Evolutionary conservation across 2,329 filamentous ascomycete species (phyloP).

Genomic region (Cladosporium sp.): DNA sequence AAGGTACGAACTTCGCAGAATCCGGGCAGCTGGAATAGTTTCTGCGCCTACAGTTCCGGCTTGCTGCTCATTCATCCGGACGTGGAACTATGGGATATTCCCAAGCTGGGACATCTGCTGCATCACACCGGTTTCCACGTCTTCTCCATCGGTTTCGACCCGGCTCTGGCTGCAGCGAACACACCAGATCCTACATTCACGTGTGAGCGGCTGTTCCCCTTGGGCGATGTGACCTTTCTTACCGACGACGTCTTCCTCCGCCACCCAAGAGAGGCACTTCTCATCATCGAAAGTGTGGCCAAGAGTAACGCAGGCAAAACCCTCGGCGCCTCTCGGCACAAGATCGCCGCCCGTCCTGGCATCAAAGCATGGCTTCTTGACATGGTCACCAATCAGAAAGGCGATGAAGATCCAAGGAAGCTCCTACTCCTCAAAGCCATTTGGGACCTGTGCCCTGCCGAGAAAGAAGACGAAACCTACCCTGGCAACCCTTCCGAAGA

Average conservation of each 20-base stretch:
- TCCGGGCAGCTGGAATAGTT: slow-evolving; percentile 22
- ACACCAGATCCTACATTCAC: slow-evolving; percentile 18
- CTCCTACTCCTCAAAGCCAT: slow-evolving; percentile 22
- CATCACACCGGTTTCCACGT: slow-evolving; percentile 24
- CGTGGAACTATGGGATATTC: slow-evolving; percentile 31
- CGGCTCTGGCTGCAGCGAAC: slow-evolving; percentile 11
- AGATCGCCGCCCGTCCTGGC: slow-evolving; percentile 26
- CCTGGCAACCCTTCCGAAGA: slow-evolving; percentile 15
- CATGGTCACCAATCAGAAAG: slow-evolving; percentile 14
- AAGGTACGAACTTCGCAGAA: slow-evolving; percentile 24
- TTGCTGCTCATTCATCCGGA: slow-evolving; percentile 31
- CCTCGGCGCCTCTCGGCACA: slow-evolving; percentile 19
- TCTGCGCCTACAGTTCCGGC: neutral
- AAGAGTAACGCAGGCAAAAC: slow-evolving; percentile 28
- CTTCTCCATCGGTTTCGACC: slow-evolving; percentile 34
- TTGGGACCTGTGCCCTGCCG: slow-evolving; percentile 24
- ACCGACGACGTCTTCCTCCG: slow-evolving; percentile 42
- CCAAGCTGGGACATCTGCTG: slow-evolving; percentile 32
- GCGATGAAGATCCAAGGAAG: slow-evolving; percentile 10
- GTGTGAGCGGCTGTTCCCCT: slow-evolving; percentile 33
- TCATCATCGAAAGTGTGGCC: slow-evolving; percentile 35
- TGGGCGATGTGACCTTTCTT: slow-evolving; percentile 38
- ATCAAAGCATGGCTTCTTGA: slow-evolving; percentile 25
- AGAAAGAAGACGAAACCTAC: slow-evolving; percentile 19
- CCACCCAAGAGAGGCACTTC: slow-evolving; percentile 33